Evolutionary conservation across 2,329 filamentous ascomycete genomes (phyloP), one percentile per base, ranked within the genome.

Genomic region (Pleurostoma richardsiae): DNA sequence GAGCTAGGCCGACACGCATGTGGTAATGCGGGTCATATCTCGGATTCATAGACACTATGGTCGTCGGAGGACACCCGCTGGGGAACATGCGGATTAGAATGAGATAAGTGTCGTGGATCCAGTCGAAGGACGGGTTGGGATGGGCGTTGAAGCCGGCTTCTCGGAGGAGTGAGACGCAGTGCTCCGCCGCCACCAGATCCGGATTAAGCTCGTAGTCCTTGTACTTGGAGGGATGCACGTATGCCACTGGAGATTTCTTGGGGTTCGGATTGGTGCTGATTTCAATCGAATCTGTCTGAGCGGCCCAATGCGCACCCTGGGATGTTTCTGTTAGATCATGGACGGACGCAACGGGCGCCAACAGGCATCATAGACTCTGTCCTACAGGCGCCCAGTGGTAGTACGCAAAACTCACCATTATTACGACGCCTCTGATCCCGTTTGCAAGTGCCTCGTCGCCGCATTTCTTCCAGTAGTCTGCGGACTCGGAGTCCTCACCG

Each of bases 81-180:
- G 83, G 83, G 52, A 87, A 87, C 83, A 88, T 87, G 45, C 82
- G 72, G 57, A 86, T 83, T 6, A 86, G 68, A 47, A 87, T 77
- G 3, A 87, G 72, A 57, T 81, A 87, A 0, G 80, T 85, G 61
- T 88, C 84, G 67, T 88, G 83, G 58, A 87, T 86, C 83, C 83
- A 87, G 57, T 86, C 79, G 52, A 87, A 87, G 0, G 58, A 69
- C 0, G 70, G 55, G 56, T 86, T 82, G 2, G 61, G 65, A 4
- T 62, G 58, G 2, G 73, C 79, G 31, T 78, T 68, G 62, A 86
- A 77, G 6, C 82, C 81, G 2, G 71, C 69, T 3, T 59, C 57
- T 4, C 62, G 53, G 2, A 86, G 69, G 44, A 80, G 64, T 0
- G 62, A 53, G 41, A 83, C 69, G 56, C 76, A 77, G 6, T 67